Percentiles rank a stretch among this genome's conserved stretches.
Conservation (phyloP, 768 basidiomycete genomes). For the Suillus weaverae region DNA sequence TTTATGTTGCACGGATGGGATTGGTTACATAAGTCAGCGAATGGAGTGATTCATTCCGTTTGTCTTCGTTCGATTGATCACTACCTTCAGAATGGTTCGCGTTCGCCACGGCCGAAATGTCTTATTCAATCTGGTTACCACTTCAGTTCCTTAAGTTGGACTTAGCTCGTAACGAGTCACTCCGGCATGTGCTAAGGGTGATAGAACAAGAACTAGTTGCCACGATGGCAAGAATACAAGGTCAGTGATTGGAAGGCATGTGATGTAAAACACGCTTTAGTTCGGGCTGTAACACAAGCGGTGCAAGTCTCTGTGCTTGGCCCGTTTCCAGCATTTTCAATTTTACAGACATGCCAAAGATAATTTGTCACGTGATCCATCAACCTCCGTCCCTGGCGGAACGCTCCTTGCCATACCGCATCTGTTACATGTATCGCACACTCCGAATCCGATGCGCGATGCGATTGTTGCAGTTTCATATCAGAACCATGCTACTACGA, state of each 20-base stretch:
- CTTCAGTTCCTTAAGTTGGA: background rate
- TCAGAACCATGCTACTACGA: constrained; percentile 21
- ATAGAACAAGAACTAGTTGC: background rate
- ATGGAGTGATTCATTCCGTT: background rate
- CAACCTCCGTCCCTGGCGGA: constrained; percentile 25
- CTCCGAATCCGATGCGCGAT: constrained; percentile 6
- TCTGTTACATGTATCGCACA: constrained; percentile 5
- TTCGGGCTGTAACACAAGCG: constrained; percentile 10
- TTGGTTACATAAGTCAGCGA: background rate
- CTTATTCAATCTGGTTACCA: background rate
- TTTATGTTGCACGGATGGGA: too few species aligned
- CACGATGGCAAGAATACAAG: constrained; percentile 3
- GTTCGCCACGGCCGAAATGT: background rate
- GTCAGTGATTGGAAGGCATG: background rate
- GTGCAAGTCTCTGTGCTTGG: constrained; percentile 13
- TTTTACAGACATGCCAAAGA: constrained; percentile 17
- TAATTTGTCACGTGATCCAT: constrained; percentile 4
- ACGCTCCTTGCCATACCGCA: constrained; percentile 8
- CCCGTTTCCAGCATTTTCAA: constrained; percentile 6
- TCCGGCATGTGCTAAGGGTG: background rate
- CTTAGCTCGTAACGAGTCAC: background rate
- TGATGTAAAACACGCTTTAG: background rate
- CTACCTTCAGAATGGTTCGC: background rate
- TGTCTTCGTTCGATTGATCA: background rate
- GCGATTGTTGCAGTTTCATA: constrained; percentile 9